phyloP scores from a whole-genome alignment of 129 eudicot species.

The Ambrosia trifida region DNA sequence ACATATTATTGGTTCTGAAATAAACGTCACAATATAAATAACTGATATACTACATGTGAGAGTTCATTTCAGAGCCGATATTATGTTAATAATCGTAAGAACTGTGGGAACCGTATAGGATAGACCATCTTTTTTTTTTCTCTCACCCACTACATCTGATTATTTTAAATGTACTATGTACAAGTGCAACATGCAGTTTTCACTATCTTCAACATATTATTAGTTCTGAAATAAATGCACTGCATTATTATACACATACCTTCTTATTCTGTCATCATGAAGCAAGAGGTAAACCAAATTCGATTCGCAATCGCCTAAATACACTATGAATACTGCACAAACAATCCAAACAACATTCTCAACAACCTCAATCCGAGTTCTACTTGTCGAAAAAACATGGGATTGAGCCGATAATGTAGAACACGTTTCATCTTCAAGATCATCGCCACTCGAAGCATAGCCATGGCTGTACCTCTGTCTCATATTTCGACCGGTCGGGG shows the following conservation, averaged over 20 bases:
- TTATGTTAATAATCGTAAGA: no score
- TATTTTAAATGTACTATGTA: no score
- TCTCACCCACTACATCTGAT: no score
- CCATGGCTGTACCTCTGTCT: conserved; percentile 73
- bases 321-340: not conserved
- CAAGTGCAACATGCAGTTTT: no score
- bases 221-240: no score
- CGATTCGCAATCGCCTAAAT: not conserved
- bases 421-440: conserved; percentile 78
- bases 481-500: conserved; percentile 50
- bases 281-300: not conserved
- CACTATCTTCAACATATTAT: no score
- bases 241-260: not conserved
- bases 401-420: conserved; percentile 37
- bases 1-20: no score
- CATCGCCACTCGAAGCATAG: conserved; percentile 66
- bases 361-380: not conserved
- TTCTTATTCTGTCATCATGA: not conserved
- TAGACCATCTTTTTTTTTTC: no score
- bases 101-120: no score
- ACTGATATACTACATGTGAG: no score
- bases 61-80: no score
- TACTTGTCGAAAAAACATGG: not conserved
- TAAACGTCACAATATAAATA: no score
- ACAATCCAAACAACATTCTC: conserved; percentile 5